Evolutionary conservation across 2,329 filamentous ascomycete genomes (phyloP).

Genomic region (Ceratocystis diversiconidia): DNA sequence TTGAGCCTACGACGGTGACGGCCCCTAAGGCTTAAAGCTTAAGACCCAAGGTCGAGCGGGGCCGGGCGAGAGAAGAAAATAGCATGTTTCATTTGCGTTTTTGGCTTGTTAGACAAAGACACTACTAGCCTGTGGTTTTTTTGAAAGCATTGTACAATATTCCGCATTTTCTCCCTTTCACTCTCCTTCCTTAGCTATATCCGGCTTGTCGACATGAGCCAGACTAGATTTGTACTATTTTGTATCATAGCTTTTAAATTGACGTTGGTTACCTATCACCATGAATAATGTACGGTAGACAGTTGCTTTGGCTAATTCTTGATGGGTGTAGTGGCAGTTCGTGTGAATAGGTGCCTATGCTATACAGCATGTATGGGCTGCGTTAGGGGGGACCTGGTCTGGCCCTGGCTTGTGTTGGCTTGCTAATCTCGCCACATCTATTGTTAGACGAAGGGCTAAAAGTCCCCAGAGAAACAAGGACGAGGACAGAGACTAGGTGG

Average conservation of each 20-base stretch:
- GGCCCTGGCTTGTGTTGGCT: too few species aligned
- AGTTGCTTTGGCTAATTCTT: neutral
- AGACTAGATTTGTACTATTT: conserved; percentile 9
- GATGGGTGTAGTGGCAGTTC: neutral
- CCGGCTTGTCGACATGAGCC: neutral
- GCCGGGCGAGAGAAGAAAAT: neutral
- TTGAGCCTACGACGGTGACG: neutral
- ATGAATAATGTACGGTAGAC: neutral
- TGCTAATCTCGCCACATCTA: too few species aligned
- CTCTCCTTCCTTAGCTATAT: neutral
- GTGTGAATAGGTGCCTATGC: too few species aligned
- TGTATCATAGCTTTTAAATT: conserved; percentile 11
- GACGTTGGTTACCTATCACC: neutral
- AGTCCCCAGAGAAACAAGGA: too few species aligned
- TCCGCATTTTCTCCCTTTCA: neutral
- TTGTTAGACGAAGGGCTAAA: too few species aligned
- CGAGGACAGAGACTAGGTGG: too few species aligned
- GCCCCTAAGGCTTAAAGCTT: neutral
- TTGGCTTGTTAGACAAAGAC: neutral
- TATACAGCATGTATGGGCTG: too few species aligned
- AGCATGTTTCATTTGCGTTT: neutral
- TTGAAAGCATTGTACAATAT: neutral
- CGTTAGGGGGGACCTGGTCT: too few species aligned
- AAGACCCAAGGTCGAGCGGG: neutral
- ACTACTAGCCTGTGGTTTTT: neutral